A percentile compares a stretch with the other conserved stretches of the same genome.
These are phyloP conservation scores for Talaromyces atroroseus DNA, from an alignment of 2,329 filamentous ascomycete genomes.

Conservation along the genomic window DNA sequence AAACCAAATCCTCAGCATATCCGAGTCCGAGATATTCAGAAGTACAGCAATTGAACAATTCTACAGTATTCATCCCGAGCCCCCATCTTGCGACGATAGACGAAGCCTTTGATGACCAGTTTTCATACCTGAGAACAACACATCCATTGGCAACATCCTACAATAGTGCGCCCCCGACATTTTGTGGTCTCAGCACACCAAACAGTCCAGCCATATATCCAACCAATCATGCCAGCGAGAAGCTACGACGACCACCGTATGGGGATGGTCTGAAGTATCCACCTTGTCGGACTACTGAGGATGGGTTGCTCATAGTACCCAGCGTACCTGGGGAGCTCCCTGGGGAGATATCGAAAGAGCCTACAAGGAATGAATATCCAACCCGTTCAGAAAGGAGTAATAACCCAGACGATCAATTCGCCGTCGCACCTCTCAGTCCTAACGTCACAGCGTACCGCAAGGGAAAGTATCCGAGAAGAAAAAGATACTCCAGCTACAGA, in stretches of 20 bases:
- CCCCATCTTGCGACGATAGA: slow-evolving; percentile 3
- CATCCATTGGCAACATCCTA: background rate
- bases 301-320: slow-evolving; percentile 13
- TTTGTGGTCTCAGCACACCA: background rate
- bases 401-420: background rate
- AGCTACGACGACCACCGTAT: background rate
- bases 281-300: slow-evolving; percentile 5
- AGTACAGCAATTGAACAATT: background rate
- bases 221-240: background rate
- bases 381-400: background rate
- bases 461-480: slow-evolving; percentile 4
- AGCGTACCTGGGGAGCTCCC: slow-evolving; percentile 6
- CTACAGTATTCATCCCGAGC: background rate
- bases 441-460: slow-evolving; percentile 10
- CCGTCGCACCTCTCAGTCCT: slow-evolving; percentile 6
- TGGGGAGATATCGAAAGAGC: background rate
- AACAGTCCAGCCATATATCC: background rate
- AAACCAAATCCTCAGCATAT: background rate
- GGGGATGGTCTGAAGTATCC: slow-evolving; percentile 3
- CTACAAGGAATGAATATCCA: background rate
- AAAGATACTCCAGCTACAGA: slow-evolving; percentile 9
- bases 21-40: background rate
- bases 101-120: background rate
- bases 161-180: background rate
- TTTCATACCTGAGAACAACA: background rate